These are phyloP conservation scores for Triticum timopheevii DNA, from an alignment of 176 grass and related monocot genomes.

Conservation along the genomic window DNA sequence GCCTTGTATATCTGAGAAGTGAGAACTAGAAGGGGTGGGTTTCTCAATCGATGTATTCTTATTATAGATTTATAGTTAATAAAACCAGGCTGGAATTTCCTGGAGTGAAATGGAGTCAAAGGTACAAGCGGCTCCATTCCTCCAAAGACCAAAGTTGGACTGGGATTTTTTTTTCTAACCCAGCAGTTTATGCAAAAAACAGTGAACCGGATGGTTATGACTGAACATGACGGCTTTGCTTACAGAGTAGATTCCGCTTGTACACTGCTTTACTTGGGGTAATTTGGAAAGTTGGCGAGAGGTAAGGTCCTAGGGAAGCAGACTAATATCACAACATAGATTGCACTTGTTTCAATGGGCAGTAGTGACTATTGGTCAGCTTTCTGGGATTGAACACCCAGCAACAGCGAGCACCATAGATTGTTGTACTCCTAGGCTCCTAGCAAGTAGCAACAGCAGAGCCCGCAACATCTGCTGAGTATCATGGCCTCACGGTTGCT, in stretches of 20 bases:
- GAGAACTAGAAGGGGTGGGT: neutral
- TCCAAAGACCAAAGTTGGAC: neutral
- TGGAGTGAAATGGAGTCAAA: neutral
- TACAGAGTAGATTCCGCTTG: neutral
- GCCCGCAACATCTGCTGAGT: neutral
- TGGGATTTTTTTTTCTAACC: neutral
- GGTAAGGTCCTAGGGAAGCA: neutral
- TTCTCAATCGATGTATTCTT: neutral
- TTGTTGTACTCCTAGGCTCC: neutral
- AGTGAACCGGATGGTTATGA: neutral
- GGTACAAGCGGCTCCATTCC: neutral
- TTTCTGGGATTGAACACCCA: neutral
- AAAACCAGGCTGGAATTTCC: neutral
- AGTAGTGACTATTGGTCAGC: neutral
- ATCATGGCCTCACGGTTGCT: neutral
- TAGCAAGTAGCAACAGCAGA: neutral
- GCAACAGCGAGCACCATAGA: neutral
- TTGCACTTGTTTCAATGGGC: neutral
- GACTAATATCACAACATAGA: neutral
- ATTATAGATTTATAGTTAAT: neutral
- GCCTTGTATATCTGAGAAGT: conserved; percentile 3
- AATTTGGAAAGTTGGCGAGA: neutral
- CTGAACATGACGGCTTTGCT: neutral
- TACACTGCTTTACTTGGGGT: neutral
- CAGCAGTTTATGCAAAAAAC: neutral